Base-by-base conservation (phyloP, 2,329 filamentous ascomycete genomes). In the Verticillium zaregamsianum region DNA sequence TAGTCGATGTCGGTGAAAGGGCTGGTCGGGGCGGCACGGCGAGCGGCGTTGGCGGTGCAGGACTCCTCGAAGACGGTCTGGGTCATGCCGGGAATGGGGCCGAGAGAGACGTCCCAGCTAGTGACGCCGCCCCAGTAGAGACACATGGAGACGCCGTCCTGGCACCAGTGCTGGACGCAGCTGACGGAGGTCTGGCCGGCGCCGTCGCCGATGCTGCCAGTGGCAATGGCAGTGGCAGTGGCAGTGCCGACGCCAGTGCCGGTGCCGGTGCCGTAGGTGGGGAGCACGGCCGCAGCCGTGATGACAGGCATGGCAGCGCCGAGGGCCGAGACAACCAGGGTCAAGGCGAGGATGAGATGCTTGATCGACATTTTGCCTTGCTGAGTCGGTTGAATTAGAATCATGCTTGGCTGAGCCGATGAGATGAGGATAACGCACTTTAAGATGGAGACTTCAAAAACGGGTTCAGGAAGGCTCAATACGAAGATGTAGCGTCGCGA, bases 81-180 rank as follows among this genome's bases (percentile, higher is more conserved):
- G n/a, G 45, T 59, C 66, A 77, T 76, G 11, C 72, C 71, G 2
- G 71, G 69, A 1, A 71, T 61, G 5, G 68, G 68, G 6, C 70
- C 70, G 3, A 59, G 63, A 25, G 63, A 65, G 39, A 69, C 62
- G 15, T 73, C 69, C 62, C 64, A 73, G 17, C 67, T 66, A 5
- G 72, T 73, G 60, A 68, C 62, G 25, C 70, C 70, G 17, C 64
- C 71, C 69, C 68, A 73, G 62, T 71, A 71, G 55, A 67, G 64
- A 61, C 72, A 74, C 32, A 69, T 59, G 15, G 60, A 64, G 15
- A 61, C 68, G 5, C 67, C 66, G 17, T 65, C 52, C 54, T 65
- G 60, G 64, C 70, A 73, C 62, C 62, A 71, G 33, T 63, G 59
- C 28, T 69, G 62, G 63, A 71, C 66, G 64, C 71, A 73, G n/a